Evolutionary conservation across 1,284 basidiomycete genomes (phyloP).

Genomic region (Wolfiporia cocos): DNA sequence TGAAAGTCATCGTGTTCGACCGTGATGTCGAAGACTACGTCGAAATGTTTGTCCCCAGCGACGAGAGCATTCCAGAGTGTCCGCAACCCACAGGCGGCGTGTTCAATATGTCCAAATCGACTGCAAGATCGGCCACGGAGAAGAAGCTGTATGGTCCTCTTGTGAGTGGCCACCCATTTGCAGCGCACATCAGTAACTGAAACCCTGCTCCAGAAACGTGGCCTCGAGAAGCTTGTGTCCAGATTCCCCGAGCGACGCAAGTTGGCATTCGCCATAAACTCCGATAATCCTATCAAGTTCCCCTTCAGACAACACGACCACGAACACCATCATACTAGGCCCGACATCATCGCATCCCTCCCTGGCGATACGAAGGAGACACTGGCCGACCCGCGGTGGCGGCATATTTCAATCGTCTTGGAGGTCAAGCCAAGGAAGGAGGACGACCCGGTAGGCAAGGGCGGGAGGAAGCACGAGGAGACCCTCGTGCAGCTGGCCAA

Average conservation of each 20-base stretch:
- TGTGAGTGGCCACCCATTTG: background rate
- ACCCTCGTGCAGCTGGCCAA: constrained; percentile 4
- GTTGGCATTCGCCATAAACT: constrained; percentile 4
- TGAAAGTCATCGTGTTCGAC: background rate
- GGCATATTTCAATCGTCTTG: constrained; percentile 1
- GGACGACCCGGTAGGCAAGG: background rate
- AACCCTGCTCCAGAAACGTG: background rate
- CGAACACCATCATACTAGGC: constrained; percentile 5
- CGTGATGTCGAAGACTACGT: background rate
- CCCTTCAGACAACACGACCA: constrained; percentile 5
- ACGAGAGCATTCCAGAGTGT: background rate
- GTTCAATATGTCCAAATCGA: too few species aligned
- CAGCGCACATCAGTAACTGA: background rate
- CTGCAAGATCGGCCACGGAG: background rate
- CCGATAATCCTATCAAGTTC: background rate
- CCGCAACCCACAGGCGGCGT: too few species aligned
- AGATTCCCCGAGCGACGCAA: background rate
- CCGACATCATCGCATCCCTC: constrained; percentile 6
- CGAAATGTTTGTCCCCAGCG: background rate
- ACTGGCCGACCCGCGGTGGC: background rate
- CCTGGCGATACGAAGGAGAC: background rate
- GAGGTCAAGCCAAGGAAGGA: constrained; percentile 2
- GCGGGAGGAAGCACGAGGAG: background rate
- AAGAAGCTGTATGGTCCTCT: background rate
- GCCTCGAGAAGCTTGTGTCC: background rate